Conservation (phyloP, 768 basidiomycete species). For the Boletus speciosus region DNA sequence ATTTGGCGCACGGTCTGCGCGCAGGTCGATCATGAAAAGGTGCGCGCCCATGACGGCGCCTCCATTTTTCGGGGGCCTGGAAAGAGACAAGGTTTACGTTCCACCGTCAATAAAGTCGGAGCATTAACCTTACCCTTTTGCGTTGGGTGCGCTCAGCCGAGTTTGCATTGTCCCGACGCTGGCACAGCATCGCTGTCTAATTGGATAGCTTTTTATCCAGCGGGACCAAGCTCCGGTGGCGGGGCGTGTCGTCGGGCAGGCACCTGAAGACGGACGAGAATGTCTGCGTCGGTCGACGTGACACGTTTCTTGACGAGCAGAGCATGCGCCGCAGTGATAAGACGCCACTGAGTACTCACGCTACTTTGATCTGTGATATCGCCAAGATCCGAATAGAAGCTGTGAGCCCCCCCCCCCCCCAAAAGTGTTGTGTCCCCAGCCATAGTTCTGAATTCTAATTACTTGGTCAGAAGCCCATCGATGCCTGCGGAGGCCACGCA, state of each 20-base stretch:
- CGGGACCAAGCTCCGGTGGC: conserved; percentile 12
- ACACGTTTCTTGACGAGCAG: conserved; percentile 17
- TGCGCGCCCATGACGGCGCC: conserved; percentile 1
- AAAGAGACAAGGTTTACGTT: not conserved
- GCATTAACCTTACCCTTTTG: not conserved
- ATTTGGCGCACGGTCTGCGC: conserved; percentile 2
- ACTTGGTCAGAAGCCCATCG: not conserved
- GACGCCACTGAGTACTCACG: conserved; percentile 1
- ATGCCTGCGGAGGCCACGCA: not conserved
- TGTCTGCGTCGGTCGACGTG: conserved; percentile 11
- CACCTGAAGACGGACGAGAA: not conserved
- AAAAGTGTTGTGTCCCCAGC: too few species aligned
- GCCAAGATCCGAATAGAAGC: not conserved
- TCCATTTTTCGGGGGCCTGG: conserved; percentile 19
- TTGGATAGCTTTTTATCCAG: too few species aligned
- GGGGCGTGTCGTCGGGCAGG: not conserved
- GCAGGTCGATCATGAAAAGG: conserved; percentile 24
- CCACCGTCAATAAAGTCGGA: conserved; percentile 1
- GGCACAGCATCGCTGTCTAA: not conserved
- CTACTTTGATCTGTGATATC: not conserved
- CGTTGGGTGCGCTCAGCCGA: not conserved
- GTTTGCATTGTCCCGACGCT: conserved; percentile 1
- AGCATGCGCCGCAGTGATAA: conserved; percentile 1
- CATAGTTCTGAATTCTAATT: conserved; percentile 2
- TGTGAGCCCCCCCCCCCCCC: not conserved